Evolutionary conservation across 148 eudicot genomes (phyloP).

Genomic region (Rhododendron kiyosumense): DNA sequence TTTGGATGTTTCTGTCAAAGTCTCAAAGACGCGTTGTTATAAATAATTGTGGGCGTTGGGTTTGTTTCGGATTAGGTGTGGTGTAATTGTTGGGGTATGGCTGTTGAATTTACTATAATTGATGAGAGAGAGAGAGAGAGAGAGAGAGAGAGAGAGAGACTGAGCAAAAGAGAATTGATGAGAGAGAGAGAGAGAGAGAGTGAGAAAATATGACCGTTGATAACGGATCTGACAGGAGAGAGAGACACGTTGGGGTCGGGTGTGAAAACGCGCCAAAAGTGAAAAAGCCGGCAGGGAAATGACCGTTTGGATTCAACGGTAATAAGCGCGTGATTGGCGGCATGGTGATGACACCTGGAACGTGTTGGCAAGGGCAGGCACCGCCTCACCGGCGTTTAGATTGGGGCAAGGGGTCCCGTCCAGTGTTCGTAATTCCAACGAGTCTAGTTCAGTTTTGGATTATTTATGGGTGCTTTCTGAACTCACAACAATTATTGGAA

Average conservation of each 20-base stretch:
- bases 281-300: neutral
- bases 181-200: neutral
- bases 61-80: neutral
- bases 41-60: neutral
- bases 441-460: too few species aligned
- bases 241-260: neutral
- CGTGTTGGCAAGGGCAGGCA: neutral
- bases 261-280: neutral
- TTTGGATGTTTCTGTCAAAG: neutral
- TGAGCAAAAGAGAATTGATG: too few species aligned
- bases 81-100: neutral
- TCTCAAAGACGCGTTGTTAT: slow-evolving; percentile 6
- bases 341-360: neutral
- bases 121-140: neutral
- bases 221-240: slow-evolving; percentile 6
- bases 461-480: too few species aligned
- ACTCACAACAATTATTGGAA: too few species aligned
- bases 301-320: neutral
- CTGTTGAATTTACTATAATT: neutral
- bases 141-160: too few species aligned
- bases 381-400: neutral
- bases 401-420: neutral
- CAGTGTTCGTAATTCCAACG: too few species aligned
- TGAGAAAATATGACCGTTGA: slow-evolving; percentile 7
- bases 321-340: slow-evolving; percentile 6